phyloP scores from a whole-genome alignment of 768 basidiomycete genomes.

The Mycena floridula region DNA sequence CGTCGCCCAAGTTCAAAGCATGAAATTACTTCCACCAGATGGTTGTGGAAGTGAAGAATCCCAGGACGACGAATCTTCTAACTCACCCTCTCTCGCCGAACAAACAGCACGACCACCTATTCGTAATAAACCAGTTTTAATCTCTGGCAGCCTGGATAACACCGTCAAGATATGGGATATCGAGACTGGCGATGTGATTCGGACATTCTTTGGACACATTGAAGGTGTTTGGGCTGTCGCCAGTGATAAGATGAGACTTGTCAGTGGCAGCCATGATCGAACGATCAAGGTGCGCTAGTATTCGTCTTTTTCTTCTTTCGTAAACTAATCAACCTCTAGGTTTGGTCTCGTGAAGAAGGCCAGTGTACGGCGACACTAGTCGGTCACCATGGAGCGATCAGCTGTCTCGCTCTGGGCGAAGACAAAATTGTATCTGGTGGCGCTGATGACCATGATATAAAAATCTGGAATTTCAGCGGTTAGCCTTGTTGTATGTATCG shows the following conservation, averaged over 20 bases:
- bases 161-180: constrained; percentile 97
- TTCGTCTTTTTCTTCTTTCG: constrained; percentile 2
- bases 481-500: constrained; percentile 12
- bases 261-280: constrained; percentile 90
- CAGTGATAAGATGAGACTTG: constrained; percentile 84
- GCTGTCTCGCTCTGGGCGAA: constrained; percentile 83
- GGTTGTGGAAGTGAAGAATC: constrained; percentile 34
- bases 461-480: constrained; percentile 72
- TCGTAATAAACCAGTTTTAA: constrained; percentile 63
- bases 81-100: not conserved
- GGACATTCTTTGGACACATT: constrained; percentile 94
- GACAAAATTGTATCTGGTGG: constrained; percentile 97
- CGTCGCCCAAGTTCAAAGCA: constrained; percentile 90
- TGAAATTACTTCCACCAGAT: constrained; percentile 71
- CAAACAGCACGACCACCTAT: not conserved
- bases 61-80: not conserved
- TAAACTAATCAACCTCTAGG: constrained; percentile 35
- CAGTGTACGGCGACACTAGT: constrained; percentile 85
- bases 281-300: constrained; percentile 80
- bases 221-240: constrained; percentile 98
- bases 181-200: constrained; percentile 67
- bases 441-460: constrained; percentile 84
- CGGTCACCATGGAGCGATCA: constrained; percentile 92
- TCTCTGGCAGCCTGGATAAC: constrained; percentile 90
- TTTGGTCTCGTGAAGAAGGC: constrained; percentile 91